Percentiles rank a stretch among this genome's conserved stretches.
Evolutionary conservation across 2,329 filamentous ascomycete genomes (phyloP).

Genomic region (Claviceps sorghi): DNA sequence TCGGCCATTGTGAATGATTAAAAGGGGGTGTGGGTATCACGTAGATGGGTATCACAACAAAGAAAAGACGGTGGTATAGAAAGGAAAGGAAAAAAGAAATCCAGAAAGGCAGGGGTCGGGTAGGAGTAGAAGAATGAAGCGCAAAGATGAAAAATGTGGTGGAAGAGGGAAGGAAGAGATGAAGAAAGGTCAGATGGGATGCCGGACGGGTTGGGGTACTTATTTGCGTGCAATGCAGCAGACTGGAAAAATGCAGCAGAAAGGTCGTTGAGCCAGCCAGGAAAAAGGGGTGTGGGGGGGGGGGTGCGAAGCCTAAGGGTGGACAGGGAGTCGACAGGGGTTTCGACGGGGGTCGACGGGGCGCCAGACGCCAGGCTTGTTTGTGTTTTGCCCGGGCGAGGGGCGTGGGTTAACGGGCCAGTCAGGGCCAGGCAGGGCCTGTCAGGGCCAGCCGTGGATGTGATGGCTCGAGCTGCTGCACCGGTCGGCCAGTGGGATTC

Average conservation of each 20-base stretch:
- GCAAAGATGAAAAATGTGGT: constrained; percentile 20
- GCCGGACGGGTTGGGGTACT: constrained; percentile 25
- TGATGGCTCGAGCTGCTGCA: background rate
- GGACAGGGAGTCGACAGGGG: background rate
- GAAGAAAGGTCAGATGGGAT: constrained; percentile 7
- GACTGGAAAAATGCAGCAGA: constrained; percentile 7
- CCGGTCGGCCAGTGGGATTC: background rate
- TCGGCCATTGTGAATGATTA: constrained; percentile 51
- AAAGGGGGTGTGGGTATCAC: constrained; percentile 23
- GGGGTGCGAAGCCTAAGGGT: too few species aligned
- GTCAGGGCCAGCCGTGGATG: background rate
- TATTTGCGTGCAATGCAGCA: constrained; percentile 20
- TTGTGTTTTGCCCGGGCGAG: background rate
- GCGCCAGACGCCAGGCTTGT: background rate
- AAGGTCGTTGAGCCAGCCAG: constrained; percentile 4
- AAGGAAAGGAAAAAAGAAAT: constrained; percentile 20
- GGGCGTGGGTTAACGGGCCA: background rate
- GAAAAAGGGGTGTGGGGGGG: constrained; percentile 4
- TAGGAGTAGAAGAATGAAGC: constrained; percentile 10
- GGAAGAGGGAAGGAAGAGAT: constrained; percentile 17
- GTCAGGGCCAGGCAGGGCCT: background rate
- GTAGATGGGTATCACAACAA: constrained; percentile 38
- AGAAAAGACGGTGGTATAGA: constrained; percentile 28
- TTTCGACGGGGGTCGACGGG: background rate
- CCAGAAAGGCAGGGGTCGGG: constrained; percentile 5